A percentile compares a stretch with the other conserved stretches of the same genome.
Conservation (phyloP, 805 yeast species). For the Myxozyma monticola region DNA sequence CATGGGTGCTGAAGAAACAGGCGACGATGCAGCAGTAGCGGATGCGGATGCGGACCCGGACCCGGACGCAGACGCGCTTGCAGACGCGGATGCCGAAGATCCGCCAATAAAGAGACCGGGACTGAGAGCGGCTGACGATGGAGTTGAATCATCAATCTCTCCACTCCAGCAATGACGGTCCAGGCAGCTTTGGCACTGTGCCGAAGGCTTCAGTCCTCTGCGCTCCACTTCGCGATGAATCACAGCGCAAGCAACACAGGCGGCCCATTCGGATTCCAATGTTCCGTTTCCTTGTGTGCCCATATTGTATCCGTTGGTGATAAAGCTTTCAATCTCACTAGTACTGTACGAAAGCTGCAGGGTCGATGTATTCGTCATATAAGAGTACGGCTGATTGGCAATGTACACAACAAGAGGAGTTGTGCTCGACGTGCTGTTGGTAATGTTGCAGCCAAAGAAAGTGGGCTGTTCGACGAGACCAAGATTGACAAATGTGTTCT, state of each 20-base stretch:
- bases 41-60: slow-evolving; percentile 9
- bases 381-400: slow-evolving; percentile 71
- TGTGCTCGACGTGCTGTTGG: slow-evolving; percentile 40
- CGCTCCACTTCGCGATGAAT: slow-evolving; percentile 77
- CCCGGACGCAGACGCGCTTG: slow-evolving; percentile 2
- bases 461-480: slow-evolving; percentile 63
- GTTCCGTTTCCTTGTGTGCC: slow-evolving; percentile 67
- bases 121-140: not conserved
- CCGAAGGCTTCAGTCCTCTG: slow-evolving; percentile 54
- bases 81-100: not conserved
- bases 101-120: no score
- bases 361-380: slow-evolving; percentile 70
- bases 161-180: slow-evolving; percentile 69
- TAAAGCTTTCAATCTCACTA: slow-evolving; percentile 57
- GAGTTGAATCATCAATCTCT: slow-evolving; percentile 3
- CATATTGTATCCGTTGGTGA: slow-evolving; percentile 72
- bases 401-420: slow-evolving; percentile 62
- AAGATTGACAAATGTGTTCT: slow-evolving; percentile 47
- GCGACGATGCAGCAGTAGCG: not conserved
- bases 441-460: slow-evolving; percentile 77
- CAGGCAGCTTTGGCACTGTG: slow-evolving; percentile 73
- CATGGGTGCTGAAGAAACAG: no score
- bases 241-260: slow-evolving; percentile 81
- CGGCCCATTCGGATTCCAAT: slow-evolving; percentile 64
- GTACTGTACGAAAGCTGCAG: slow-evolving; percentile 61